Evolutionary conservation across 371 early-diverging fungal species (phyloP).

Genomic region (Mortierella sp.): DNA sequence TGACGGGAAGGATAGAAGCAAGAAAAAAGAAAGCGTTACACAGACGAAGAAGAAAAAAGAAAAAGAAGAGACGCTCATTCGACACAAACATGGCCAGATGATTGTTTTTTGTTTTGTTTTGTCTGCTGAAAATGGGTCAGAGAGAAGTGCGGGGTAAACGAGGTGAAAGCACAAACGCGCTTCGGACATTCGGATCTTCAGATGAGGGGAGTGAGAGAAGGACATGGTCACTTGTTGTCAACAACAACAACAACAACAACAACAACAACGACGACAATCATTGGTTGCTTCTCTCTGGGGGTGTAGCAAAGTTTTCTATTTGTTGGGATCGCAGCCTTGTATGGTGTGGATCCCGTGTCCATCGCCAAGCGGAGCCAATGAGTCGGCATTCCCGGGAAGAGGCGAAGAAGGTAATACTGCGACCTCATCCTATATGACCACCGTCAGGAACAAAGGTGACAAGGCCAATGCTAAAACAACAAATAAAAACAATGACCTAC

Average conservation of each 20-base stretch:
- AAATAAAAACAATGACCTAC: too few relatives aligned
- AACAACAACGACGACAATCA: not conserved
- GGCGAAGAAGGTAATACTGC: too few relatives aligned
- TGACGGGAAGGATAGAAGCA: not conserved
- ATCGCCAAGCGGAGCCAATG: too few relatives aligned
- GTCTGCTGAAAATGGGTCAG: not conserved
- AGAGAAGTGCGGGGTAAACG: not conserved
- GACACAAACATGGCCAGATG: not conserved
- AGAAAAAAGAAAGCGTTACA: not conserved
- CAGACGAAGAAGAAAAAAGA: not conserved
- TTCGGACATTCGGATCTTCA: not conserved
- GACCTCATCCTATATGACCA: too few relatives aligned
- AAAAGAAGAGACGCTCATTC: not conserved
- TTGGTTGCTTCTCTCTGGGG: not conserved
- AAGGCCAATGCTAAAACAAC: too few relatives aligned
- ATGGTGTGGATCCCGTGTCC: not conserved
- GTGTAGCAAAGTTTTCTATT: not conserved
- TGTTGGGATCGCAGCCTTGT: not conserved
- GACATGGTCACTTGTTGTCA: not conserved
- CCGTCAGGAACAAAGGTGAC: too few relatives aligned
- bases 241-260: not conserved
- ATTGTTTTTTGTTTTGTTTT: not conserved
- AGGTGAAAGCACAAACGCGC: not conserved
- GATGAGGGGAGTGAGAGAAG: not conserved
- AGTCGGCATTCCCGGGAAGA: too few relatives aligned